Conservation (phyloP, 306 rosid species). For the Quercus ilex region DNA sequence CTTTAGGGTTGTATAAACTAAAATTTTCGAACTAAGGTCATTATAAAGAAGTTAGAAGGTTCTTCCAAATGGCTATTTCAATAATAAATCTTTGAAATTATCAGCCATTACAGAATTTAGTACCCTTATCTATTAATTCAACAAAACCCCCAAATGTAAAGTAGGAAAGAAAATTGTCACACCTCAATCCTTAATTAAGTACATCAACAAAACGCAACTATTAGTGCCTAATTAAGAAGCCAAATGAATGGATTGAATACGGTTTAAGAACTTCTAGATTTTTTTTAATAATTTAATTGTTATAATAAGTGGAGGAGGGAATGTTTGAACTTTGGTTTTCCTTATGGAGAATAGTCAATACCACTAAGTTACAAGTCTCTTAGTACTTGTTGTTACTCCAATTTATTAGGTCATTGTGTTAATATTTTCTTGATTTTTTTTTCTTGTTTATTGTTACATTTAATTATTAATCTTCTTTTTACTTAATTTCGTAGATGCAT, state of each 20-base stretch:
- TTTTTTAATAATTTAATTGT: no score
- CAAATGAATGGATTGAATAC: background rate
- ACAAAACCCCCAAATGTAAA: background rate
- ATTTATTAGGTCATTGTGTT: background rate
- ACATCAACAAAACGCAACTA: no score
- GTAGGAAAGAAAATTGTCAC: background rate
- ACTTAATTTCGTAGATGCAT: conserved; percentile 64
- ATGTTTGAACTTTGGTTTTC: no score
- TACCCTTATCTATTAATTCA: background rate
- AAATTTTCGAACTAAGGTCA: background rate
- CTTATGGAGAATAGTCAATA: no score
- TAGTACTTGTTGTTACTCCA: no score
- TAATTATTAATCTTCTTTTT: background rate
- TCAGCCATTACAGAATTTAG: background rate
- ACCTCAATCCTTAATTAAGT: no score
- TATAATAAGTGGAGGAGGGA: no score
- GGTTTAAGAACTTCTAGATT: background rate
- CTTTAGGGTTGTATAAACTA: background rate
- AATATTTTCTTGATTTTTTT: background rate
- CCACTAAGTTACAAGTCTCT: no score
- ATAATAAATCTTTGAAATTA: background rate
- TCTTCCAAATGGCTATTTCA: background rate
- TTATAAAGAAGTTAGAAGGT: background rate
- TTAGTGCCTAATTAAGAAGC: background rate
- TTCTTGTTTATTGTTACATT: background rate